Conservation (phyloP, 805 yeast species). For the Candida glaebosa region DNA sequence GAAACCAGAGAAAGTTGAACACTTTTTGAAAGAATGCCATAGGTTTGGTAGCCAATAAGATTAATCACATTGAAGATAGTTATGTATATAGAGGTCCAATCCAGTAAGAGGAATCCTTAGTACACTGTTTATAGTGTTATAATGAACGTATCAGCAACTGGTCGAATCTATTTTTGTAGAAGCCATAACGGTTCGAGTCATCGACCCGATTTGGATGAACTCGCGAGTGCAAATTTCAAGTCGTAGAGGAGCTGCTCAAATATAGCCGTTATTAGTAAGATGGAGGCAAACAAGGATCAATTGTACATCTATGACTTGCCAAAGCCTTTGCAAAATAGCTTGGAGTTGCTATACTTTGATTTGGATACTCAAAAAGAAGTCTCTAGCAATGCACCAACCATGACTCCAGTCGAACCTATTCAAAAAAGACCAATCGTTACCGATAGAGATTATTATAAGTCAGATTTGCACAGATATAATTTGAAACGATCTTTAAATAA, state of each 20-base stretch:
- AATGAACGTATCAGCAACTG: too few relatives aligned
- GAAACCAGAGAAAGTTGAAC: conserved; percentile 86
- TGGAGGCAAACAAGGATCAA: conserved; percentile 21
- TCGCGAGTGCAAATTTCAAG: too few relatives aligned
- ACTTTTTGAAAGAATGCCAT: conserved; percentile 85
- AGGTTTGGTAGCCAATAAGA: conserved; percentile 53
- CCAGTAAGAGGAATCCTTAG: too few relatives aligned
- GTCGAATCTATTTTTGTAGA: too few relatives aligned
- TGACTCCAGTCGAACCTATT: background rate
- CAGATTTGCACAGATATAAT: conserved; percentile 59
- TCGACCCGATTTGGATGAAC: too few relatives aligned
- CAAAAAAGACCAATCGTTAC: background rate
- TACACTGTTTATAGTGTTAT: too few relatives aligned
- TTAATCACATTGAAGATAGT: too few relatives aligned
- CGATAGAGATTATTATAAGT: conserved; percentile 43
- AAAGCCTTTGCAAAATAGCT: conserved; percentile 36
- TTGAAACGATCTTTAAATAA: conserved; percentile 49
- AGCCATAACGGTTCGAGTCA: too few relatives aligned
- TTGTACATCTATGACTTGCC: conserved; percentile 50
- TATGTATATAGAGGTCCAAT: too few relatives aligned
- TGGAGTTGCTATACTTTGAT: conserved; percentile 56
- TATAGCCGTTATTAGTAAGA: too few relatives aligned
- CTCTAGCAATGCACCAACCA: background rate
- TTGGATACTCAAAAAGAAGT: conserved; percentile 37
- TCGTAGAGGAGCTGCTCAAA: too few relatives aligned